A percentile compares a stretch with the other conserved stretches of the same genome.
phyloP scores from a whole-genome alignment of 345 rosid species.

The Hypericum androsaemum region DNA sequence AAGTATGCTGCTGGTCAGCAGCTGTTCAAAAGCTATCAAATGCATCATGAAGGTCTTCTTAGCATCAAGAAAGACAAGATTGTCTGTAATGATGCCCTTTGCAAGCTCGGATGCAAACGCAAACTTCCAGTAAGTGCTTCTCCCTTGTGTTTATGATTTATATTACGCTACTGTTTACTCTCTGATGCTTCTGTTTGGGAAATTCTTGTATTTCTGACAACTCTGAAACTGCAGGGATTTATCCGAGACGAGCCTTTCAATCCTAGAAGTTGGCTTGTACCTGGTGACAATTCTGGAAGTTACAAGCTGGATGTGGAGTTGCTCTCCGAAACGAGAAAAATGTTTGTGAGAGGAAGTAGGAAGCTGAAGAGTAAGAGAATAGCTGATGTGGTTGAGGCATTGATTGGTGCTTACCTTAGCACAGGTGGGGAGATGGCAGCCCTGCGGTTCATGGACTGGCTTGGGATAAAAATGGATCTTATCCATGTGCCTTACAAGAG shows the following conservation, averaged over 20 bases:
- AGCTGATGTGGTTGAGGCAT: slow-evolving; percentile 83
- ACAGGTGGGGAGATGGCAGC: slow-evolving; percentile 62
- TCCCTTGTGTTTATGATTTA: not conserved
- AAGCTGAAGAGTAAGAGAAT: slow-evolving; percentile 49
- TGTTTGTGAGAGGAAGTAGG: slow-evolving; percentile 35
- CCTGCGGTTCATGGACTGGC: slow-evolving; percentile 53
- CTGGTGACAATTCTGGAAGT: slow-evolving; percentile 40
- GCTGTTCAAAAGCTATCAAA: slow-evolving; percentile 40
- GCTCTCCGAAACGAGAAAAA: slow-evolving; percentile 25
- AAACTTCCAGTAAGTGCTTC: slow-evolving; percentile 55
- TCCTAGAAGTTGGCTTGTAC: slow-evolving; percentile 63
- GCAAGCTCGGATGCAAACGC: slow-evolving; percentile 53
- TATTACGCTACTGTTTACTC: not conserved
- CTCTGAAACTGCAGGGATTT: slow-evolving; percentile 44
- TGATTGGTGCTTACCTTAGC: slow-evolving; percentile 74
- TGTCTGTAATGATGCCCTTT: slow-evolving; percentile 59
- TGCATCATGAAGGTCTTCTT: slow-evolving; percentile 71
- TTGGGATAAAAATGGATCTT: slow-evolving; percentile 56
- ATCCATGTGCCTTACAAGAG: slow-evolving; percentile 21
- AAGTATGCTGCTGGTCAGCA: slow-evolving; percentile 77
- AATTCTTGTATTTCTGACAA: too few species aligned
- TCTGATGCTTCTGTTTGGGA: too few species aligned
- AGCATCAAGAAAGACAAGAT: slow-evolving; percentile 53
- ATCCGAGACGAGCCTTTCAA: slow-evolving; percentile 63
- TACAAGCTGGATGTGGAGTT: slow-evolving; percentile 27